Conservation (phyloP, 305 asterid genomes). For the Fraxinus latifolia region DNA sequence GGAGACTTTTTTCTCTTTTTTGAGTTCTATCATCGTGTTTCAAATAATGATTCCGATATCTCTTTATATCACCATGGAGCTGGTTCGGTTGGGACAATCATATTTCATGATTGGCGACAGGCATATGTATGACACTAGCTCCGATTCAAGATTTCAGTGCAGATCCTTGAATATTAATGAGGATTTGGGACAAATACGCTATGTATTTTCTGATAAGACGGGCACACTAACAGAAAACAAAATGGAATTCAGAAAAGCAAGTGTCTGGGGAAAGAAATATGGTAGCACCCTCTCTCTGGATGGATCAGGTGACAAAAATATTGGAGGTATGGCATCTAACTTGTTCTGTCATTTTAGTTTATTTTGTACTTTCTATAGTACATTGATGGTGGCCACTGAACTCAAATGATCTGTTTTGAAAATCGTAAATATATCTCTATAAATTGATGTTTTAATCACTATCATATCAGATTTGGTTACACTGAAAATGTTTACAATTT, state of each 20-base stretch:
- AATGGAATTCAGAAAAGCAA: conserved; percentile 92
- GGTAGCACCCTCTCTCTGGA: conserved; percentile 38
- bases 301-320: conserved; percentile 36
- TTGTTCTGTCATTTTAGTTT: neutral
- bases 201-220: conserved; percentile 90
- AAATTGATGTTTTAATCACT: neutral
- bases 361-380: neutral
- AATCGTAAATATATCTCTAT: neutral
- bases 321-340: conserved; percentile 48
- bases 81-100: conserved; percentile 94
- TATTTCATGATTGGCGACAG: conserved; percentile 94
- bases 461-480: neutral
- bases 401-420: neutral
- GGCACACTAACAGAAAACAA: conserved; percentile 97
- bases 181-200: conserved; percentile 95
- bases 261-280: conserved; percentile 75
- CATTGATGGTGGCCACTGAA: conserved; percentile 5
- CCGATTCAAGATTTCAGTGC: conserved; percentile 88
- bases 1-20: conserved; percentile 89
- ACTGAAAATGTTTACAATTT: neutral
- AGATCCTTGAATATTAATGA: conserved; percentile 96
- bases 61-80: conserved; percentile 96
- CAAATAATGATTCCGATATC: conserved; percentile 99
- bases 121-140: conserved; percentile 70
- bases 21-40: conserved; percentile 93